Percentiles rank a stretch among this genome's conserved stretches.
Evolutionary conservation across 1,284 basidiomycete species (phyloP).

Genomic region (Exobasidium rhododendri): DNA sequence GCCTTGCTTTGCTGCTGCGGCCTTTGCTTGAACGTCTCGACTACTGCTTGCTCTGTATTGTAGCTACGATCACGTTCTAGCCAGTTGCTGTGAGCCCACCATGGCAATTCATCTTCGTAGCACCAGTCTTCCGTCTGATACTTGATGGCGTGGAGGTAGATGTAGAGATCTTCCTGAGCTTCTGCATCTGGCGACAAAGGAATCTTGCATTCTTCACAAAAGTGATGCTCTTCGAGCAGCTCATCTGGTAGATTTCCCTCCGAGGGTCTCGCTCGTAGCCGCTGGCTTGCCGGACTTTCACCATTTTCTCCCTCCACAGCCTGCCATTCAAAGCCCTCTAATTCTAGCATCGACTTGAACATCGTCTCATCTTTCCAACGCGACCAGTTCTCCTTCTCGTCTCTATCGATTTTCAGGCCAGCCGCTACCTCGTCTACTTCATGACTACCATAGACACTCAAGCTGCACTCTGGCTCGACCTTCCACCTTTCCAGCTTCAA

Average conservation of each 20-base stretch:
- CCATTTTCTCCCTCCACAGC: conserved; percentile 47
- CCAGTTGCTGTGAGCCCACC: conserved; percentile 51
- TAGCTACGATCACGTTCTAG: not conserved
- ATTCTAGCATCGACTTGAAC: conserved; percentile 41
- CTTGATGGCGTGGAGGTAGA: conserved; percentile 54
- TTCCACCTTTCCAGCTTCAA: conserved; percentile 9
- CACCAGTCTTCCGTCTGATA: conserved; percentile 53
- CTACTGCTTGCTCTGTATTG: not conserved
- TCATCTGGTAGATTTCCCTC: conserved; percentile 19
- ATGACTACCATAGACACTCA: conserved; percentile 13
- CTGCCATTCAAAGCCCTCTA: conserved; percentile 38
- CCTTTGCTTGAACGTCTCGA: not conserved
- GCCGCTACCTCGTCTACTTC: conserved; percentile 47
- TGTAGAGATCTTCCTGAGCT: conserved; percentile 44
- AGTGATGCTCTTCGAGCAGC: conserved; percentile 13
- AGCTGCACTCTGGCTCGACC: not conserved
- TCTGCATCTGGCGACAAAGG: conserved; percentile 47
- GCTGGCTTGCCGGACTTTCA: conserved; percentile 15
- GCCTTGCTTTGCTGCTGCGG: not conserved
- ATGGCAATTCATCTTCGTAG: conserved; percentile 51
- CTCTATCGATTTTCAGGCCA: conserved; percentile 49
- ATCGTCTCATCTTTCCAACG: conserved; percentile 52
- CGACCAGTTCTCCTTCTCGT: conserved; percentile 51
- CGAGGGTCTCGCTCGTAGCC: conserved; percentile 4
- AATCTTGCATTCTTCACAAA: conserved; percentile 45